These are phyloP conservation scores for Nakazawaea peltata DNA, from an alignment of 805 yeast species.

Conservation along the genomic window DNA sequence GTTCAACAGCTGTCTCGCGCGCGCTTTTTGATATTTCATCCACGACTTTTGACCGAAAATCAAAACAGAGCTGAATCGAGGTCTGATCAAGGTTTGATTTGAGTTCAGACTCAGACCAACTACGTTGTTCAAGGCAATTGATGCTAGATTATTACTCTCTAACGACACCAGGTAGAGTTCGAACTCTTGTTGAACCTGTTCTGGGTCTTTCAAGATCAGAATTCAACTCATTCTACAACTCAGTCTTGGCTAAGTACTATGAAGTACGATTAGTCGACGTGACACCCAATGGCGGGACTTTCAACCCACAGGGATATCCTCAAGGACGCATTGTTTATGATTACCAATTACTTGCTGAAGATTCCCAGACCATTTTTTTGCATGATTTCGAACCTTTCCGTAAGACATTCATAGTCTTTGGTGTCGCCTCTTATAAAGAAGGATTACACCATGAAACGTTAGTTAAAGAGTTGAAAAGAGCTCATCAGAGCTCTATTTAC, in stretches of 20 bases:
- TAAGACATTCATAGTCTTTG: slow-evolving; percentile 58
- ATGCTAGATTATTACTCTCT: slow-evolving; percentile 36
- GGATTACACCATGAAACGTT: slow-evolving; percentile 18
- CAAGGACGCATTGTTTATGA: slow-evolving; percentile 64
- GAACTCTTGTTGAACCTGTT: slow-evolving; percentile 61
- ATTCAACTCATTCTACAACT: slow-evolving; percentile 33
- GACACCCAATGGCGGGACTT: slow-evolving; percentile 53
- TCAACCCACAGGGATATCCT: slow-evolving; percentile 84
- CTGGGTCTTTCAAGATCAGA: slow-evolving; percentile 35
- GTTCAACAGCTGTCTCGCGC: too few species aligned
- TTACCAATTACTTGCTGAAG: slow-evolving; percentile 36
- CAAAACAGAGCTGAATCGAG: too few species aligned
- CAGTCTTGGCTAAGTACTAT: slow-evolving; percentile 34
- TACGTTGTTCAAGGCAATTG: too few species aligned
- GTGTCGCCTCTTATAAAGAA: slow-evolving; percentile 27
- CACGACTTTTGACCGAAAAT: too few species aligned
- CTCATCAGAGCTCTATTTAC: slow-evolving; percentile 44
- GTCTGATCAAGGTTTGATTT: too few species aligned
- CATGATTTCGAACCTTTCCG: slow-evolving; percentile 89
- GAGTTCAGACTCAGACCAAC: too few species aligned
- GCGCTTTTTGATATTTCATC: too few species aligned
- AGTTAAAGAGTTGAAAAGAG: slow-evolving; percentile 31
- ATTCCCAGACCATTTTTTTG: slow-evolving; percentile 54
- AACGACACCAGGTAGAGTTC: slow-evolving; percentile 59
- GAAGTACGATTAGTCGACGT: slow-evolving; percentile 75